A percentile compares a stretch with the other conserved stretches of the same genome.
Evolutionary conservation across 164 flowering plant species (phyloP).

Genomic region (Euptelea pleiosperma): DNA sequence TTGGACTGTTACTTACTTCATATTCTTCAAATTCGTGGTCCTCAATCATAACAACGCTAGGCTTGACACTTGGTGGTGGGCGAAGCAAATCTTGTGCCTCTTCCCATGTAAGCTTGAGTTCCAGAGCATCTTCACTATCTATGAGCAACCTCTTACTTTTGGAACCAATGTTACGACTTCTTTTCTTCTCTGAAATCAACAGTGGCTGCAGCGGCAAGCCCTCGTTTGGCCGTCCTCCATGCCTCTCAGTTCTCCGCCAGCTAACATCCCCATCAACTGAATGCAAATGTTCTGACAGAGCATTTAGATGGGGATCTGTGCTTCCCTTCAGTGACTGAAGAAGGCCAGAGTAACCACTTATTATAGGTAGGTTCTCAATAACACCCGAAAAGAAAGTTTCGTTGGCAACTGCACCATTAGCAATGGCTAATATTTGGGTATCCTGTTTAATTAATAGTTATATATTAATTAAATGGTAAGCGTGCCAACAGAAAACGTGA

Average conservation of each 20-base stretch:
- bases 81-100: conserved; percentile 96
- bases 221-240: conserved; percentile 38
- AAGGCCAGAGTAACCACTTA: conserved; percentile 61
- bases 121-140: conserved; percentile 76
- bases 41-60: conserved; percentile 55
- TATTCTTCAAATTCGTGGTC: conserved; percentile 80
- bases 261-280: conserved; percentile 39
- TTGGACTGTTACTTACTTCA: conserved; percentile 40
- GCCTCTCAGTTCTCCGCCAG: conserved; percentile 46
- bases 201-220: conserved; percentile 33
- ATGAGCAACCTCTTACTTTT: conserved; percentile 82
- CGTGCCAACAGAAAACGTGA: conserved; percentile 16
- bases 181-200: conserved; percentile 53
- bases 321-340: conserved; percentile 69
- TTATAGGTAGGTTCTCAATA: conserved; percentile 55
- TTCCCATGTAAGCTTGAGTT: conserved; percentile 90
- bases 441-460: conserved; percentile 46
- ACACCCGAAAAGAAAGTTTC: conserved; percentile 54
- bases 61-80: conserved; percentile 70
- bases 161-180: conserved; percentile 66
- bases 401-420: conserved; percentile 48
- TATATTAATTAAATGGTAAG: conserved; percentile 14
- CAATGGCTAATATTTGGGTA: conserved; percentile 36
- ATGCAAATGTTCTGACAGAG: conserved; percentile 43
- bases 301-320: conserved; percentile 47